These are phyloP conservation scores for Acanthamoeba sp. DNA, from an alignment of 208 protist species.

Conservation along the genomic window DNA sequence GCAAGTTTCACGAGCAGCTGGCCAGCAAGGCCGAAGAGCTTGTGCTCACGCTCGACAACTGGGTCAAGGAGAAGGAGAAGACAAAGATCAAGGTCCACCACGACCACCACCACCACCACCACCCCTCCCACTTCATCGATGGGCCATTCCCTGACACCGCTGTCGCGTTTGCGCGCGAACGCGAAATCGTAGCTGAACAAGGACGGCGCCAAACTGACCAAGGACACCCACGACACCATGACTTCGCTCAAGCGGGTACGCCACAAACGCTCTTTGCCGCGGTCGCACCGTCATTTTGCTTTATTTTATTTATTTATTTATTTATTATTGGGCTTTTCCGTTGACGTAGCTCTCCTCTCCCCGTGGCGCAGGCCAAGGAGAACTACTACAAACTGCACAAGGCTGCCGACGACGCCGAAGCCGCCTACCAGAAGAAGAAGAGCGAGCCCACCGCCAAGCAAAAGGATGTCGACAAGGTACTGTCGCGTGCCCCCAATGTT, in stretches of 20 bases:
- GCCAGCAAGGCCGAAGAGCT: slow-evolving; percentile 35
- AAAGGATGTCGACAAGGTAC: slow-evolving; percentile 61
- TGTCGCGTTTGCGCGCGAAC: too few relatives aligned
- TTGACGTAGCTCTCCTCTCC: too few relatives aligned
- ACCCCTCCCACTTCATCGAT: too few relatives aligned
- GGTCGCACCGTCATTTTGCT: not conserved
- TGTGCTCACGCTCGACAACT: slow-evolving; percentile 22
- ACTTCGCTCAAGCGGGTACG: slow-evolving; percentile 20
- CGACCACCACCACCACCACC: not conserved
- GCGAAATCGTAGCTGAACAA: not conserved
- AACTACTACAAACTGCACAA: slow-evolving; percentile 67
- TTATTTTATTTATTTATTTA: too few relatives aligned
- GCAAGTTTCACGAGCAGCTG: slow-evolving; percentile 59
- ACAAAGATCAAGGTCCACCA: slow-evolving; percentile 43
- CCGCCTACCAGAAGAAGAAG: slow-evolving; percentile 60
- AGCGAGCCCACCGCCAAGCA: slow-evolving; percentile 23
- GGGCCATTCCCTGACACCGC: not conserved
- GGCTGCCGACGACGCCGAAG: slow-evolving; percentile 11
- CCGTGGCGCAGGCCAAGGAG: slow-evolving; percentile 16
- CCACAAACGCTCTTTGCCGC: not conserved
- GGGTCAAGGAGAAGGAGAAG: slow-evolving; percentile 61
- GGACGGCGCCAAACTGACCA: slow-evolving; percentile 45
- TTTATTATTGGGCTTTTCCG: too few relatives aligned
- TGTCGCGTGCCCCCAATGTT: not conserved
- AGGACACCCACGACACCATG: slow-evolving; percentile 50